Evolutionary conservation across 179 eudicot species (phyloP).

Genomic region (Gypsophila paniculata): DNA sequence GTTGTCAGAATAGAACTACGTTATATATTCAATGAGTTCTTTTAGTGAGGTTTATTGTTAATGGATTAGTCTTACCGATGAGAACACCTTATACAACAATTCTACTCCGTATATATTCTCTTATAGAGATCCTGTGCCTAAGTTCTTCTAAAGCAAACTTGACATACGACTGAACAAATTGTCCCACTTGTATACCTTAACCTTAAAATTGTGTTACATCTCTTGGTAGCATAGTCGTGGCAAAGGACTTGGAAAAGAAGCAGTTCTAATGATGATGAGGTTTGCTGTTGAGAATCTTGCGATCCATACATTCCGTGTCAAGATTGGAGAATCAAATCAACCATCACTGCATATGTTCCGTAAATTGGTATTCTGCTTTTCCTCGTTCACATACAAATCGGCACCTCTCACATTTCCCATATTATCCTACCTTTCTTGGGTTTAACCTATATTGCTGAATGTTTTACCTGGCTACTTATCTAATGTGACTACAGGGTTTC

Average conservation of each 20-base stretch:
- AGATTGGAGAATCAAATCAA: slow-evolving; percentile 77
- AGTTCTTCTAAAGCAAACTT: no score
- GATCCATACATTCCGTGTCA: slow-evolving; percentile 63
- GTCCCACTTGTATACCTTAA: background rate
- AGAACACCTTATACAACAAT: no score
- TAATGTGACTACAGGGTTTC: slow-evolving; percentile 53
- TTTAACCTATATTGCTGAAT: no score
- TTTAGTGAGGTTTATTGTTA: no score
- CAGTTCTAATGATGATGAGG: slow-evolving; percentile 78
- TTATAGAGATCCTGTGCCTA: no score
- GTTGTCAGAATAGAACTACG: no score
- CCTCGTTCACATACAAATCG: slow-evolving; percentile 12
- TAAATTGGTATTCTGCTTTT: slow-evolving; percentile 51
- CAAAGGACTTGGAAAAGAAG: slow-evolving; percentile 84
- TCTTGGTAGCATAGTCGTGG: slow-evolving; percentile 75
- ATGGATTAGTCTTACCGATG: no score
- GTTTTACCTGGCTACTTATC: slow-evolving; percentile 19
- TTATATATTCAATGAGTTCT: no score
- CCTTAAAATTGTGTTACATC: slow-evolving; percentile 9
- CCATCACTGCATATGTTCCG: slow-evolving; percentile 61
- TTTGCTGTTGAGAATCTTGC: slow-evolving; percentile 56
- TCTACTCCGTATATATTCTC: no score
- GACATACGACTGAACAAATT: no score
- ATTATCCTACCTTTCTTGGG: no score
- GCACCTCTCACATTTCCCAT: no score